Percentiles rank a stretch among this genome's conserved stretches.
Conservation (phyloP, 2,329 filamentous ascomycete genomes). For the Diplodia intermedia region DNA sequence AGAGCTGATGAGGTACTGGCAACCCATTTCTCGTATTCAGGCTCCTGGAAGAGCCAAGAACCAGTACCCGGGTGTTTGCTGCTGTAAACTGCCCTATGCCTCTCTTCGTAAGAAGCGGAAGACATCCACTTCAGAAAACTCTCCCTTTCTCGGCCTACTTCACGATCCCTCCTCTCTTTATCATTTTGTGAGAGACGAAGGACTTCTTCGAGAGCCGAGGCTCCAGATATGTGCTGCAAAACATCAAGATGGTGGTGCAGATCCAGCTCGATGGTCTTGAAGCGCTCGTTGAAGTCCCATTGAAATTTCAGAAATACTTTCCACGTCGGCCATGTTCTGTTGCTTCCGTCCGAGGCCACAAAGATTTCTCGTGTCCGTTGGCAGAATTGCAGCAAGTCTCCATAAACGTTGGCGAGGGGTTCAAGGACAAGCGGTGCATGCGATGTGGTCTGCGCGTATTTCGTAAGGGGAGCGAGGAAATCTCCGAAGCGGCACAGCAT, state of each 20-base stretch:
- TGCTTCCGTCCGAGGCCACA: constrained; percentile 34
- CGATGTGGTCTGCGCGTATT: neutral
- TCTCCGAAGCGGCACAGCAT: neutral
- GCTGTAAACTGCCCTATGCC: constrained; percentile 35
- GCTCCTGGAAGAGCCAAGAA: constrained; percentile 36
- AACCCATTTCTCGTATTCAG: constrained; percentile 36
- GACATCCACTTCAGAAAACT: constrained; percentile 38
- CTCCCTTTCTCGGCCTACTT: constrained; percentile 34
- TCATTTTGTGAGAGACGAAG: neutral
- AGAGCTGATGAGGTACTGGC: constrained; percentile 32
- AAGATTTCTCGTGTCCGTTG: constrained; percentile 37
- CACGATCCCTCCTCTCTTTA: neutral
- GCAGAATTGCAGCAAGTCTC: constrained; percentile 36
- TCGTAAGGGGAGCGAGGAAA: neutral
- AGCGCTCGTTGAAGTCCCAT: constrained; percentile 39
- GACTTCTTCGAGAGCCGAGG: neutral
- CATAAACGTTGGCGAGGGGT: constrained; percentile 35
- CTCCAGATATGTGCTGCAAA: constrained; percentile 35
- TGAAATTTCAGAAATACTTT: constrained; percentile 37
- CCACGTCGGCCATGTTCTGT: constrained; percentile 34
- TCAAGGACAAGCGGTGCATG: constrained; percentile 29
- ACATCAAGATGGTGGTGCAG: constrained; percentile 36
- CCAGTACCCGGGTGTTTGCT: constrained; percentile 37
- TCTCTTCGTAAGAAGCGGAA: constrained; percentile 37
- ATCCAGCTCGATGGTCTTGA: constrained; percentile 33